Conservation (phyloP, 139 green algal species). For the Pseudopediastrum boryanum region DNA sequence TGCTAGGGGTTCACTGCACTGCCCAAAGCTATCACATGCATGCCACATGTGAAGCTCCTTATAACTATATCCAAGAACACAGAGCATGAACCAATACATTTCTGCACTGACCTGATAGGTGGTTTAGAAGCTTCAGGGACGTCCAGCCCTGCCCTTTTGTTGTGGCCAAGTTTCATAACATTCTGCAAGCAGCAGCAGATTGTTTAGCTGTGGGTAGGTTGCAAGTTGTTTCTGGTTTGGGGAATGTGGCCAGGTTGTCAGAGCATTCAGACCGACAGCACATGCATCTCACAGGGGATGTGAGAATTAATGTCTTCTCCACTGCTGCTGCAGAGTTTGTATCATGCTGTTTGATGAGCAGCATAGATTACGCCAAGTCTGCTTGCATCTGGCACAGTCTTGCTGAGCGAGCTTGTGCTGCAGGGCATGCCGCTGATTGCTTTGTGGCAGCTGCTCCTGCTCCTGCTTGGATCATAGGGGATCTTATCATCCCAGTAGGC, state of each 20-base stretch:
- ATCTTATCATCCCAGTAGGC: too few species aligned
- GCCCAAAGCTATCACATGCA: background rate
- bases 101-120: conserved; percentile 23
- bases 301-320: background rate
- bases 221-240: too few species aligned
- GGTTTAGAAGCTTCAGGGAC: conserved; percentile 39
- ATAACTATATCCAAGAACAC: background rate
- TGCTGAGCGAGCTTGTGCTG: too few species aligned
- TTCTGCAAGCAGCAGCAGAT: conserved; percentile 66
- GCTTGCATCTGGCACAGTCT: too few species aligned
- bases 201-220: too few species aligned
- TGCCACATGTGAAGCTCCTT: background rate
- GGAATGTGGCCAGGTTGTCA: background rate
- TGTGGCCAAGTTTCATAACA: conserved; percentile 91
- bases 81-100: background rate
- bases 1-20: background rate
- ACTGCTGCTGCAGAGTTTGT: background rate
- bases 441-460: too few species aligned
- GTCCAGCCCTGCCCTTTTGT: conserved; percentile 54
- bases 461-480: too few species aligned
- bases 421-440: too few species aligned
- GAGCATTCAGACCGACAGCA: background rate
- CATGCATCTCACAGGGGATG: too few species aligned
- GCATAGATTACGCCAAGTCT: too few species aligned
- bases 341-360: too few species aligned